Evolutionary conservation across 2,329 filamentous ascomycete genomes (phyloP).

Genomic region (Shiraia bambusicola): DNA sequence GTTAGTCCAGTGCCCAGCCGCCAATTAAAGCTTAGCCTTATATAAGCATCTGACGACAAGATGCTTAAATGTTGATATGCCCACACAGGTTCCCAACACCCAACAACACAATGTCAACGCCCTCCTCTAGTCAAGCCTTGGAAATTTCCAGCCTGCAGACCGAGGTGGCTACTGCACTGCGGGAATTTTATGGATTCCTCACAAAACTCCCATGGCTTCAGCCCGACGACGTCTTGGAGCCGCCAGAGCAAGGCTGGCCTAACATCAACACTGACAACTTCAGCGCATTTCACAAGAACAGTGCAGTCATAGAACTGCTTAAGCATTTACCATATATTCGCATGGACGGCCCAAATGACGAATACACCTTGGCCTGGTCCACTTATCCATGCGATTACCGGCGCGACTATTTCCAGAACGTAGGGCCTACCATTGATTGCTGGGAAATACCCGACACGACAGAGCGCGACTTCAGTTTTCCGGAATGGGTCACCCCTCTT

Average conservation of each 20-base stretch:
- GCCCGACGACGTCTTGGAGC: neutral
- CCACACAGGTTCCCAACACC: too few relatives aligned
- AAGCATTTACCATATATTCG: neutral
- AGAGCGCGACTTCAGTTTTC: neutral
- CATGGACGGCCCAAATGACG: neutral
- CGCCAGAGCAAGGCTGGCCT: neutral
- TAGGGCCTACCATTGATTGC: neutral
- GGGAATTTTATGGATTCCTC: neutral
- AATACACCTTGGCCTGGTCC: neutral
- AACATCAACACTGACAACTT: neutral
- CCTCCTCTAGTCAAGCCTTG: neutral
- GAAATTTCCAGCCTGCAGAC: neutral
- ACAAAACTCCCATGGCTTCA: neutral
- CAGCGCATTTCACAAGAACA: neutral
- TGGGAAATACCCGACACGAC: constrained; percentile 1
- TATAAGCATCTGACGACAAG: too few relatives aligned
- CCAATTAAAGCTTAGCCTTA: too few relatives aligned
- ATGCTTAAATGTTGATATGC: too few relatives aligned
- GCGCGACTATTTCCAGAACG: neutral
- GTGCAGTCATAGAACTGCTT: neutral
- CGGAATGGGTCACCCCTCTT: neutral
- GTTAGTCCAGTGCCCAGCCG: too few relatives aligned
- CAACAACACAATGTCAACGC: neutral
- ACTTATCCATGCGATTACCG: neutral
- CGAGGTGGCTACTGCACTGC: constrained; percentile 1